Evolutionary conservation across 768 basidiomycete genomes (phyloP), one percentile per base, ranked within the genome.

Genomic region (Lentinus tigrinus): DNA sequence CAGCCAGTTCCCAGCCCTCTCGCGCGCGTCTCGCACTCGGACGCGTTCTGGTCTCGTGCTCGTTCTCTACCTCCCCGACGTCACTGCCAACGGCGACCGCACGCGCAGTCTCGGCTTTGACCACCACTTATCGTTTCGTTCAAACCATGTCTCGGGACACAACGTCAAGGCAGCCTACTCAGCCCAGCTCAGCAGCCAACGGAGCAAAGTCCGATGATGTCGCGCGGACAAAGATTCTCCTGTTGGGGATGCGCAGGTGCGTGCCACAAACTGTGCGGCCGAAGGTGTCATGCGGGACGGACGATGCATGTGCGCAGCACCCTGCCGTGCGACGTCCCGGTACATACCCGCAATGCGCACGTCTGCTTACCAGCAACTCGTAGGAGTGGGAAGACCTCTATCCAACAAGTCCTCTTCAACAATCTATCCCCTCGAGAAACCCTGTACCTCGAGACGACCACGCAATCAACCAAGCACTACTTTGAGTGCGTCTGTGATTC

Each of bases 321-420:
- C 31, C 31, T 11, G 31, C 31, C 31, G 31, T 31, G 31, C 31
- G 31, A 31, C 11, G 31, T 3, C 31, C 31, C 31, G 31, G 8
- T 36, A 19, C 19, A 10, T 36, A 19, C 19, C n/a, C 14, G n/a
- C 26, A 11, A 7, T 31, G 31, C 6, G 31, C 7, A 31, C 31
- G 31, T 7, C 31, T 31, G 31, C 31, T 31, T 3, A 31, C 31
- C 7, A 31, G 31, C 31, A 31, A 7, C 31, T 27, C 46, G 37
- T 67, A 95, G 95, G 75, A 88, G 89, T 57, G 95, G 95, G 58
- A 98, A 97, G 72, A 91, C 94, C 36, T 94, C 91, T 19, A 92
- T 95, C 52, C 83, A 89, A 65, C 85, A 95, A 71, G 92, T 95
- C 34, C 81, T 97, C n/a, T 96, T 98, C 78, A 87, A 95, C 63